phyloP scores from a whole-genome alignment of 306 rosid genomes.

The Malus domestica region ASM211411v1 NC_041799.1:9544001-9544500 shows the following conservation, averaged over 20 bases:
- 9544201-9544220: slow-evolving; percentile 72
- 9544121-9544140: slow-evolving; percentile 65
- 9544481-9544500: slow-evolving; percentile 72
- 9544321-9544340: slow-evolving; percentile 61
- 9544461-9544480: slow-evolving; percentile 78
- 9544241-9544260: slow-evolving; percentile 72
- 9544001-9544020: slow-evolving; percentile 76
- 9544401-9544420: slow-evolving; percentile 80
- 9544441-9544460: slow-evolving; percentile 53
- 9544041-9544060: slow-evolving; percentile 75
- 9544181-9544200: slow-evolving; percentile 59
- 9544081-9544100: slow-evolving; percentile 46
- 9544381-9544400: slow-evolving; percentile 71
- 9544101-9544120: slow-evolving; percentile 70
- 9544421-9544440: slow-evolving; percentile 51
- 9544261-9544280: slow-evolving; percentile 84
- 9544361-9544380: slow-evolving; percentile 83
- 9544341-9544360: slow-evolving; percentile 87
- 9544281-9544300: slow-evolving; percentile 56
- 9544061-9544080: slow-evolving; percentile 71
- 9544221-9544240: slow-evolving; percentile 61
- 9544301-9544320: slow-evolving; percentile 61
- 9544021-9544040: slow-evolving; percentile 61
- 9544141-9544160: slow-evolving; percentile 69
- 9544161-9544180: slow-evolving; percentile 72